These are phyloP conservation scores for Gentiana straminea DNA, from an alignment of 257 asterid genomes.

Conservation along the genomic window DNA sequence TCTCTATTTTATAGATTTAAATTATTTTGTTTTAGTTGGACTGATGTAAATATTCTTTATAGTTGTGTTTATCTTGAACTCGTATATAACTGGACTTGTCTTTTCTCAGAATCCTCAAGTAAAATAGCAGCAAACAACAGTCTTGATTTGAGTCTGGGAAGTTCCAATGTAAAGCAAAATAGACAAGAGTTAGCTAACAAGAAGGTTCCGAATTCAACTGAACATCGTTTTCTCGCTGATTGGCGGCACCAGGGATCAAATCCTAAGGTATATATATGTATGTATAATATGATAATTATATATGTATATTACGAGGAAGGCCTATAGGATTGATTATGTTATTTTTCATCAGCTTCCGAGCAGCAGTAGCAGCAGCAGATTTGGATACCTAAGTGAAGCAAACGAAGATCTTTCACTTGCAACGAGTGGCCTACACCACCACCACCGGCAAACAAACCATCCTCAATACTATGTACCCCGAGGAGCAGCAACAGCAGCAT, in stretches of 20 bases:
- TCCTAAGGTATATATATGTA: conserved; percentile 24
- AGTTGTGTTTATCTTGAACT: neutral
- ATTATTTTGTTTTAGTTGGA: too few relatives aligned
- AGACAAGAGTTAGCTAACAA: conserved; percentile 16
- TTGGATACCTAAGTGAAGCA: conserved; percentile 23
- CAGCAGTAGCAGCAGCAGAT: conserved; percentile 21
- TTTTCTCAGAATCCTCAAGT: conserved; percentile 25
- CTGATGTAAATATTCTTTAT: too few relatives aligned
- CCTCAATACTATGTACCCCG: conserved; percentile 29
- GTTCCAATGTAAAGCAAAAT: conserved; percentile 17
- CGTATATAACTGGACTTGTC: neutral
- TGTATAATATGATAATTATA: too few relatives aligned
- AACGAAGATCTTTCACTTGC: conserved; percentile 20
- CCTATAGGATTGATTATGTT: conserved; percentile 9
- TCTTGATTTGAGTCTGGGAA: conserved; percentile 77
- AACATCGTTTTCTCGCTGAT: conserved; percentile 25
- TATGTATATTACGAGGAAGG: neutral
- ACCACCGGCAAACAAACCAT: conserved; percentile 22
- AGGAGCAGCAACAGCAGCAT: conserved; percentile 68
- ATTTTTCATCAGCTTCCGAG: conserved; percentile 12
- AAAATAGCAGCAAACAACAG: conserved; percentile 25
- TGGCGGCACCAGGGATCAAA: conserved; percentile 17
- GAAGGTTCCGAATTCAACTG: conserved; percentile 25
- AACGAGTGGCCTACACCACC: conserved; percentile 23
- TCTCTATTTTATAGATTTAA: too few relatives aligned